phyloP scores from a whole-genome alignment of 805 yeast species.

The Candida xyloterini region DNA sequence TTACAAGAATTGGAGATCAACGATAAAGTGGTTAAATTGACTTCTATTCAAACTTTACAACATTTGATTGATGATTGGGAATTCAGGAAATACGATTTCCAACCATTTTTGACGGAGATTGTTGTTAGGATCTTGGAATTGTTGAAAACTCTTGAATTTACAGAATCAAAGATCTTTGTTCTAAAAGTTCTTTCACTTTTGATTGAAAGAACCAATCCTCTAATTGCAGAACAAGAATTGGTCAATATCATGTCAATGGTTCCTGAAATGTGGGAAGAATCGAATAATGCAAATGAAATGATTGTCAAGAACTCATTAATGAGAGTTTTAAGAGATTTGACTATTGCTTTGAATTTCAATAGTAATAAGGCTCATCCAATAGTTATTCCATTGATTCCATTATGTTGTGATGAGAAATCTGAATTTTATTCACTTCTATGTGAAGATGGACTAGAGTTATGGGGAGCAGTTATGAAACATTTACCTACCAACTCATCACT shows the following conservation, averaged over 20 bases:
- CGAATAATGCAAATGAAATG: constrained; percentile 42
- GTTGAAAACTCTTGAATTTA: constrained; percentile 47
- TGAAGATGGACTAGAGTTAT: constrained; percentile 85
- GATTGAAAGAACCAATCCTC: constrained; percentile 62
- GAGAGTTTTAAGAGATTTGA: constrained; percentile 56
- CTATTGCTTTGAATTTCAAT: constrained; percentile 52
- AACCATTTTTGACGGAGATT: constrained; percentile 57
- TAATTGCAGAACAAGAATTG: constrained; percentile 50
- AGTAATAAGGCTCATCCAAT: constrained; percentile 49
- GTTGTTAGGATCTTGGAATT: constrained; percentile 49
- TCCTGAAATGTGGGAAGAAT: constrained; percentile 75
- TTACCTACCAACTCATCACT: constrained; percentile 41
- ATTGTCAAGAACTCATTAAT: constrained; percentile 49
- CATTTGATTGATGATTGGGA: constrained; percentile 83
- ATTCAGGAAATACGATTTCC: constrained; percentile 64
- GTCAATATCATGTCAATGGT: constrained; percentile 50
- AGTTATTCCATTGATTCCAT: constrained; percentile 59
- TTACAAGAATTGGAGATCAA: constrained; percentile 40
- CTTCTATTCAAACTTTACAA: constrained; percentile 68
- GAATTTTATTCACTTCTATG: constrained; percentile 54
- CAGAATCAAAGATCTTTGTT: constrained; percentile 76
- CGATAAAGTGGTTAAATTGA: constrained; percentile 78
- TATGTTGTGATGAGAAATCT: constrained; percentile 61
- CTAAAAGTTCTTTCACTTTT: constrained; percentile 65
- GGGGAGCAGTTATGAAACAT: constrained; percentile 68